Evolutionary conservation across 2,329 filamentous ascomycete genomes (phyloP).

Genomic region (Penicillium glabrum): DNA sequence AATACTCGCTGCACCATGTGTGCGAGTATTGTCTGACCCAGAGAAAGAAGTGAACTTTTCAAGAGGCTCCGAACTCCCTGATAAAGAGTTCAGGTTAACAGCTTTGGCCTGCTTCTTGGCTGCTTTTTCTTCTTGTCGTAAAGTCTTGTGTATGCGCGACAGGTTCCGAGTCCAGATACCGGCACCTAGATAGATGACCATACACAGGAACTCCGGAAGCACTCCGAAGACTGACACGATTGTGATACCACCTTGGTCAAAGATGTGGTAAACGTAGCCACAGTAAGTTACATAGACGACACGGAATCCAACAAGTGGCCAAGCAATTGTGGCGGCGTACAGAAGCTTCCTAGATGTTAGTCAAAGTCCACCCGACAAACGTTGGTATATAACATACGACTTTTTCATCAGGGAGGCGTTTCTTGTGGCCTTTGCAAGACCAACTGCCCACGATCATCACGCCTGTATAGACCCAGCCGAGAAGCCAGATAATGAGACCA

Average conservation of each 20-base stretch:
- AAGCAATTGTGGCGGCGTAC: not conserved
- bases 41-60: not conserved
- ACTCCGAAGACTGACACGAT: conserved; percentile 25
- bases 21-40: not conserved
- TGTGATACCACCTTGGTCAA: not conserved
- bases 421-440: not conserved
- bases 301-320: conserved; percentile 3
- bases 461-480: conserved; percentile 4
- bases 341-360: conserved; percentile 1
- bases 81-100: not conserved
- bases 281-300: conserved; percentile 1
- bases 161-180: conserved; percentile 4
- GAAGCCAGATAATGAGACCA: conserved; percentile 8
- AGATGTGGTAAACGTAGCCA: not conserved
- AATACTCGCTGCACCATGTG: not conserved
- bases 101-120: not conserved
- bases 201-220: conserved; percentile 25
- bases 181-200: conserved; percentile 14
- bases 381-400: not conserved
- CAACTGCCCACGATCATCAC: not conserved
- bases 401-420: not conserved
- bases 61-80: not conserved
- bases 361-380: not conserved
- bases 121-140: not conserved
- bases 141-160: not conserved